phyloP scores from a whole-genome alignment of 2,329 filamentous ascomycete species.

The Hirsutella minnesotensis region DNA sequence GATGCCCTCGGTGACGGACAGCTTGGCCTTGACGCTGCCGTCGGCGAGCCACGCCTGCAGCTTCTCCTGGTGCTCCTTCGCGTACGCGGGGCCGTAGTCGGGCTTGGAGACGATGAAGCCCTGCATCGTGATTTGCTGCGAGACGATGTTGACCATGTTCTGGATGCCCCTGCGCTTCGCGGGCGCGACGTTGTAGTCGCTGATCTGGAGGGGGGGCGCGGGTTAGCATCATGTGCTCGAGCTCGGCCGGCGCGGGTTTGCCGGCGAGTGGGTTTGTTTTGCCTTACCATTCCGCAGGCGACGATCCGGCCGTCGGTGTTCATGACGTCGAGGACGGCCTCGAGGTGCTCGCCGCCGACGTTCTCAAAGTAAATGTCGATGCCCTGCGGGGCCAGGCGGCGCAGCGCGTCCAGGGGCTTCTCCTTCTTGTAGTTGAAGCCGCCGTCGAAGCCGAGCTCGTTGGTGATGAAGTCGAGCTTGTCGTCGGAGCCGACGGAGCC shows the following conservation, averaged over 20 bases:
- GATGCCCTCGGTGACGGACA: slow-evolving; percentile 60
- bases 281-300: slow-evolving; percentile 48
- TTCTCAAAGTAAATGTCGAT: slow-evolving; percentile 57
- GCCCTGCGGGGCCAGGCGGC: slow-evolving; percentile 60
- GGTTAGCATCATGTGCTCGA: too few species aligned
- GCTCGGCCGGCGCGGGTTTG: too few species aligned
- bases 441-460: slow-evolving; percentile 38
- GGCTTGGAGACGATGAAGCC: slow-evolving; percentile 64
- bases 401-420: slow-evolving; percentile 53
- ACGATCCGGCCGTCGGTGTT: slow-evolving; percentile 56
- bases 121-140: slow-evolving; percentile 56
- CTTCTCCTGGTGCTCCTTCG: slow-evolving; percentile 61
- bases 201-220: slow-evolving; percentile 32
- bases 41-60: slow-evolving; percentile 67
- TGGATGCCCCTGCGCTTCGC: slow-evolving; percentile 51
- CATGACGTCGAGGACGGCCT: slow-evolving; percentile 30
- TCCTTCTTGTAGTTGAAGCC: slow-evolving; percentile 90
- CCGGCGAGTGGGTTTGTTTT: too few species aligned
- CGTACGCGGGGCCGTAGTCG: slow-evolving; percentile 55
- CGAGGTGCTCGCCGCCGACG: slow-evolving; percentile 39
- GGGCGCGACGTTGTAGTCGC: slow-evolving; percentile 54
- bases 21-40: slow-evolving; percentile 59
- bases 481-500: slow-evolving; percentile 70
- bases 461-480: slow-evolving; percentile 56
- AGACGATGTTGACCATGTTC: slow-evolving; percentile 53